Conservation (phyloP, 2,329 filamentous ascomycete genomes). For the Cercospora zeae-maydis region DNA sequence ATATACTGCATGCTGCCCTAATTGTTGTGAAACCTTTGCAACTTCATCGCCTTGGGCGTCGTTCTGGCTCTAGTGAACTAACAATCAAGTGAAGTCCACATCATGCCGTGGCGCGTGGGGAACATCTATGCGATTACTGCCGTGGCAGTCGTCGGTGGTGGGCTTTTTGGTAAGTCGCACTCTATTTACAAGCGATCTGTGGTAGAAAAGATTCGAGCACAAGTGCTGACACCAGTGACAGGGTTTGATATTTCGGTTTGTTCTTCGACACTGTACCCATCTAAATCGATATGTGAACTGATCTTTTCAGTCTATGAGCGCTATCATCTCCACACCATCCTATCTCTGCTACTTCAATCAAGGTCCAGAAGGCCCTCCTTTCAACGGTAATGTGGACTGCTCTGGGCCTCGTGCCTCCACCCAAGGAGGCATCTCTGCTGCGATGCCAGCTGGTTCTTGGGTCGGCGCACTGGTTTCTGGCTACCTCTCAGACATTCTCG, state of each 20-base stretch:
- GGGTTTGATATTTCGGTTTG: background rate
- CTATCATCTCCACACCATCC: constrained; percentile 59
- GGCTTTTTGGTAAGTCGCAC: constrained; percentile 51
- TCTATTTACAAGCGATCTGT: background rate
- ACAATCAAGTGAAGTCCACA: background rate
- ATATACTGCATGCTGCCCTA: background rate
- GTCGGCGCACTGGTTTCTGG: constrained; percentile 60
- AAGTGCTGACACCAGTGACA: background rate
- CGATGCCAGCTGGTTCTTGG: constrained; percentile 69
- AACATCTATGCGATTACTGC: constrained; percentile 57
- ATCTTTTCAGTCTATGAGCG: constrained; percentile 57
- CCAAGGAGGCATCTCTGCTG: constrained; percentile 66
- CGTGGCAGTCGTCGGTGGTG: constrained; percentile 60
- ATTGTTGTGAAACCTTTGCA: background rate
- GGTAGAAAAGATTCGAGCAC: background rate
- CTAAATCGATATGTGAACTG: background rate
- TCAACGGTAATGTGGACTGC: constrained; percentile 38
- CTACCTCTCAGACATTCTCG: constrained; percentile 55
- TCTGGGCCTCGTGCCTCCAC: constrained; percentile 52
- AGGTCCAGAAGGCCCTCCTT: constrained; percentile 38
- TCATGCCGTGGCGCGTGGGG: constrained; percentile 35
- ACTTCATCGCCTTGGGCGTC: background rate
- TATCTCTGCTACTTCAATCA: constrained; percentile 72
- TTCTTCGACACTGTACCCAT: background rate
- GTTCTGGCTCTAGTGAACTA: background rate